These are phyloP conservation scores for Pestalotiopsis sp. DNA, from an alignment of 2,329 filamentous ascomycete genomes.

Conservation along the genomic window DNA sequence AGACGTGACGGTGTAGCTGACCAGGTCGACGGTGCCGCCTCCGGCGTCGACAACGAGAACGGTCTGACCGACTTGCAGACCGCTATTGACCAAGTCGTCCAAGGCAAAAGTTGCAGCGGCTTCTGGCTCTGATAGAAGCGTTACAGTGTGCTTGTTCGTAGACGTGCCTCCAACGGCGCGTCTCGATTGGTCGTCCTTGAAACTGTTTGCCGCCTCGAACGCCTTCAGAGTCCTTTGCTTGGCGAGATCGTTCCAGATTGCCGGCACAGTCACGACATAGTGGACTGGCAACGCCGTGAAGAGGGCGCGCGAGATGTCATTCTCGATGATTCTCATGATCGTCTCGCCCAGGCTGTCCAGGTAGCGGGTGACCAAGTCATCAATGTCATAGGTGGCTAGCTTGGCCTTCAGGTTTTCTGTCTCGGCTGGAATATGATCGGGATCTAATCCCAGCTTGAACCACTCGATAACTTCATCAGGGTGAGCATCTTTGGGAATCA, in stretches of 20 bases:
- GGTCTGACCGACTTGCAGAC: conserved; percentile 45
- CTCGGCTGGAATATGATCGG: background rate
- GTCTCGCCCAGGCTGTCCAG: background rate
- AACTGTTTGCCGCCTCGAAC: background rate
- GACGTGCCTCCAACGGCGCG: background rate
- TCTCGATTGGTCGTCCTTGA: background rate
- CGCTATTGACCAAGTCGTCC: conserved; percentile 42
- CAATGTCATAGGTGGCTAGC: background rate
- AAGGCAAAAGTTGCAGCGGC: conserved; percentile 54
- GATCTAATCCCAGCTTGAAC: conserved; percentile 4
- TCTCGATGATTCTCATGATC: background rate
- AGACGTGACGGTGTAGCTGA: conserved; percentile 45
- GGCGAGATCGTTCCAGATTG: conserved; percentile 1
- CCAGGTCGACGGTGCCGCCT: conserved; percentile 37
- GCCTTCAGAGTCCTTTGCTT: background rate
- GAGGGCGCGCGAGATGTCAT: background rate
- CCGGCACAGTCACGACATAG: background rate
- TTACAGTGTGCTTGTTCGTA: background rate
- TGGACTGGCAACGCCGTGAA: background rate
- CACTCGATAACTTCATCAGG: conserved; percentile 1
- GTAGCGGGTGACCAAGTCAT: background rate
- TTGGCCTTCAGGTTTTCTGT: background rate
- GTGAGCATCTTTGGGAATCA: background rate
- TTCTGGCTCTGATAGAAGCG: conserved; percentile 54
- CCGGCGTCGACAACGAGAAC: conserved; percentile 58